Evolutionary conservation across 73 alveolate genomes (phyloP), one percentile per base, ranked within the genome.

Genomic region (Blepharisma stoltei): DNA sequence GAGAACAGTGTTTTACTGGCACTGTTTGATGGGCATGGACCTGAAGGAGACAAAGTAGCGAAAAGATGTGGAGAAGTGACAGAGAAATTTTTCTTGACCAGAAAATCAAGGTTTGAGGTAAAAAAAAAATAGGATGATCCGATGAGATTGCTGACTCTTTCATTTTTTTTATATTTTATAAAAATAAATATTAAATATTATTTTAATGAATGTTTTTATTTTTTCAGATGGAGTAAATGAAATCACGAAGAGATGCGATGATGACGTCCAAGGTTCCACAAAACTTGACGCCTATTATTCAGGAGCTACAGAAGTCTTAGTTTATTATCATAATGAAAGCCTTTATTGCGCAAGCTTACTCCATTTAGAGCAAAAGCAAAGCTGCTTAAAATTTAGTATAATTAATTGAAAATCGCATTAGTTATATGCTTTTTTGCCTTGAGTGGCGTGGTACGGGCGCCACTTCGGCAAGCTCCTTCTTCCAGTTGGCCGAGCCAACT

Each of bases 1-100:
- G 41, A 44, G 60, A 38, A 25, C n/a, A 14, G 32, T n/a, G 25
- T n/a, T 46, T 69, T 69, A 5, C 60, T 69, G 37, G 79, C 73
- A 14, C 38, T 69, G 71, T 69, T 69, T 43, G 79, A 69, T 43
- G 79, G 79, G 21, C 79, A 69, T 43, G 79, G 79, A 3, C n/a
- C 55, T 9, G 79, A 69, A 9, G 79, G 79, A 14, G 65, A 38
- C 14, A 69, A 69, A 44, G 79, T 69, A 5, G 69, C 65, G 1
- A 18, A 69, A 69, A 0, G 23, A 9, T 69, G 79, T 46, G 11
- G 65, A 9, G 27, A 69, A 43, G 11, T 69, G 1, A 44, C 27
- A 1, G 79, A 44, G 60, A 69, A 69, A 43, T 69, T 14, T 6
- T 69, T 9, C 60, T 69, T 69, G 3, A 44, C 11, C n/a, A n/a